Base-by-base conservation (phyloP, 306 rosid genomes). In the Lablab purpureus region DNA sequence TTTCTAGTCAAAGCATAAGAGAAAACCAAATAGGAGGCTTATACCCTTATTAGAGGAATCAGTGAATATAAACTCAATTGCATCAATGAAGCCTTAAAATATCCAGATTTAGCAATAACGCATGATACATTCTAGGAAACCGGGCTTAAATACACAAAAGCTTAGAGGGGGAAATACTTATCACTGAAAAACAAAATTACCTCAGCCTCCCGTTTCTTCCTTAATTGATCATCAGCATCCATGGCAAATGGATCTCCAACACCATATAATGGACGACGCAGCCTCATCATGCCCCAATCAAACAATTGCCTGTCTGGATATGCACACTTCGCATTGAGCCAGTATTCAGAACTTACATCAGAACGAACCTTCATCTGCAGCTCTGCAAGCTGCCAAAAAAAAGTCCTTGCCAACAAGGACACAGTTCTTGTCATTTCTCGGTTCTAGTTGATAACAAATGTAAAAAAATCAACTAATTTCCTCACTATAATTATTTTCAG, bases 261-360 rank as follows among this genome's bases (percentile, higher is more conserved):
- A 64, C 99, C 98, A 86, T 93, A 96, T 7, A 87, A 83, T 18
- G 94, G 98, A 79, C 88, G 97, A 9, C 67, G 93, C 89, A 93
- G 74, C 62, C 99, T 87, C 97, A 91, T 96, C 93, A 86, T 89
- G 66, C 99, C 94, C 98, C 98, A 96, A 73, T 96, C 99, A 86
- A 90, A 96, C 87, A 96, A 85, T 56, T 87, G 90, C 84, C 85
- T 89, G 85, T 93, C 99, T 19, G 99, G 99, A 84, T 88, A 82
- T 43, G 90, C 89, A 81, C 99, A 96, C 76, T 80, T 84, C 73
- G 82, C 67, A 49, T 83, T 93, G 75, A 96, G 94, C 92, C 88
- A 91, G 88, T 90, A 87, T 88, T 96, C 99, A 83, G 97, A 87
- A 89, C 89, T 93, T 88, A 93, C 93, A 50, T 88, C 90, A 78